These are phyloP conservation scores for Cystoisospora suis DNA, from an alignment of 169 alveolate species.

Conservation along the genomic window DNA sequence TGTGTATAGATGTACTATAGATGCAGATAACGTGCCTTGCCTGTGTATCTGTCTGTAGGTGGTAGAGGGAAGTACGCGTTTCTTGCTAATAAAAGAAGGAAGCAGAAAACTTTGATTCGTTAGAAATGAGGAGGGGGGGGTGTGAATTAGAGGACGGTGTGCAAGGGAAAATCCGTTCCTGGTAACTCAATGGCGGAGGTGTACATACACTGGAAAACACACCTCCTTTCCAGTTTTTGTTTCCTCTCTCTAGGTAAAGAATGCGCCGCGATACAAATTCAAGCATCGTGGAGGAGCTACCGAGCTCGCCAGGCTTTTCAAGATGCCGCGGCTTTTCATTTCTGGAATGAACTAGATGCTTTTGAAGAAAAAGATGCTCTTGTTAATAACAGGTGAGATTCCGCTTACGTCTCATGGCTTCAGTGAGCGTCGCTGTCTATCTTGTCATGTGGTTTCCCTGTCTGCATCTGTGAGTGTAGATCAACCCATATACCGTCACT, in stretches of 20 bases:
- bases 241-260: constrained; percentile 15
- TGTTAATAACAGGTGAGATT: constrained; percentile 55
- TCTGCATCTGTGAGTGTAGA: no score
- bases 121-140: neutral
- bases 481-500: no score
- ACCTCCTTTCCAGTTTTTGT: neutral
- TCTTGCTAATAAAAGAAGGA: neutral
- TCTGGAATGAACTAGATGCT: constrained; percentile 60
- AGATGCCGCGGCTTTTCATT: constrained; percentile 53
- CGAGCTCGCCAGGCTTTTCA: constrained; percentile 60
- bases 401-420: no score
- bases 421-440: no score
- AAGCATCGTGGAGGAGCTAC: constrained; percentile 44
- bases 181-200: neutral
- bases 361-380: constrained; percentile 63
- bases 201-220: neutral
- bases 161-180: neutral
- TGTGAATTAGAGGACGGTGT: neutral
- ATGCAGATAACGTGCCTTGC: no score
- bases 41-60: no score
- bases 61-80: neutral
- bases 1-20: no score
- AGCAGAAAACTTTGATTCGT: neutral
- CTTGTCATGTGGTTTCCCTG: no score
- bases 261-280: constrained; percentile 45